Percentiles rank a stretch among this genome's conserved stretches.
These are phyloP conservation scores for Nakazawaea siamensis DNA, from an alignment of 805 yeast genomes.

Conservation along the genomic window DNA sequence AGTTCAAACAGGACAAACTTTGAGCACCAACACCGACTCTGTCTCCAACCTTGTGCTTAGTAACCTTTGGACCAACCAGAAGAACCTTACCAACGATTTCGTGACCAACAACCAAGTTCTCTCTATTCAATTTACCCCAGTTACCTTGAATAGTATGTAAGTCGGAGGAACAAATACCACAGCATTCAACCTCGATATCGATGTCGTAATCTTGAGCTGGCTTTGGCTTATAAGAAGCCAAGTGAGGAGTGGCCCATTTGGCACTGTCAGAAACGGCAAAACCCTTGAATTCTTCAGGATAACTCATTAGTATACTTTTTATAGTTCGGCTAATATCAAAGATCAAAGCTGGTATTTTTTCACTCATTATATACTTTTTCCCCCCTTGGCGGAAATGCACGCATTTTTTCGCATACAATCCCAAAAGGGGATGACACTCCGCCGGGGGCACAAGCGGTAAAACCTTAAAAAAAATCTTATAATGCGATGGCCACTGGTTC, in stretches of 20 bases:
- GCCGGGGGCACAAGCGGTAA: too few species aligned
- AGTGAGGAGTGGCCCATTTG: slow-evolving; percentile 17
- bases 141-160: slow-evolving; percentile 33
- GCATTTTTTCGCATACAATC: too few species aligned
- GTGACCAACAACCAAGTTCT: slow-evolving; percentile 30
- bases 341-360: neutral
- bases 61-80: slow-evolving; percentile 28
- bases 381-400: too few species aligned
- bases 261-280: slow-evolving; percentile 18
- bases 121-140: slow-evolving; percentile 23
- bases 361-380: too few species aligned
- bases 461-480: too few species aligned
- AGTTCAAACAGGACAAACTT: slow-evolving; percentile 27
- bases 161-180: slow-evolving; percentile 46
- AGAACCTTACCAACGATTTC: slow-evolving; percentile 37
- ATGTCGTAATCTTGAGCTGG: slow-evolving; percentile 25
- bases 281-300: slow-evolving; percentile 20
- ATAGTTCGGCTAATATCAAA: neutral
- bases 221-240: slow-evolving; percentile 16
- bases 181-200: slow-evolving; percentile 34
- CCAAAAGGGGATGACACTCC: too few species aligned
- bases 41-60: slow-evolving; percentile 33
- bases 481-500: slow-evolving; percentile 10
- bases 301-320: slow-evolving; percentile 11
- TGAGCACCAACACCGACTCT: slow-evolving; percentile 47